Evolutionary conservation across 805 yeast species (phyloP).

Genomic region (Lipomyces starkeyi): DNA sequence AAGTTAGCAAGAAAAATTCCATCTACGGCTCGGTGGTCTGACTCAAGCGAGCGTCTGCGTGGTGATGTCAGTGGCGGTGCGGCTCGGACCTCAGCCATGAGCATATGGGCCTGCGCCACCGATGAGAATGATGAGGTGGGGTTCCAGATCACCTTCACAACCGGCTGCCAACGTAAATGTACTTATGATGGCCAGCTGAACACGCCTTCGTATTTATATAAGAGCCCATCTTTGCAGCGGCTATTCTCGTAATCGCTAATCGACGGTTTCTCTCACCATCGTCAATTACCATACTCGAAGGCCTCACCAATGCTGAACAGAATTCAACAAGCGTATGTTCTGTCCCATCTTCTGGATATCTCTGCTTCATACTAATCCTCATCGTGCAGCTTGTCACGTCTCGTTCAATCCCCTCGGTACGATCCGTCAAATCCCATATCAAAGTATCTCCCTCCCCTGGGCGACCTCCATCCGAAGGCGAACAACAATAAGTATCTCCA

Average conservation of each 20-base stretch:
- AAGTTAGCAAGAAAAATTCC: no score
- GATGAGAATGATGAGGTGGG: neutral
- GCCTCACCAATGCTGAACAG: neutral
- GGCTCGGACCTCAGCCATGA: neutral
- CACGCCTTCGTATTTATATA: neutral
- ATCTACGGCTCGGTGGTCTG: no score
- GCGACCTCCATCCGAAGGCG: neutral
- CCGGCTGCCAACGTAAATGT: neutral
- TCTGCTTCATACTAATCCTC: neutral
- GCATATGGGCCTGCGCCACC: neutral
- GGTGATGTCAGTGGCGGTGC: slow-evolving; percentile 2
- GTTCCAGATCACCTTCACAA: neutral
- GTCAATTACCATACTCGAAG: neutral
- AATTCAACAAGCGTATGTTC: neutral
- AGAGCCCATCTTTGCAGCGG: no score
- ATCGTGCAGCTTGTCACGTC: neutral
- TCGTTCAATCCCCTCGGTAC: neutral
- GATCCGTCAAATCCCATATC: slow-evolving; percentile 1
- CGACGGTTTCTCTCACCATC: neutral
- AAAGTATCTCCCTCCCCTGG: slow-evolving; percentile 18
- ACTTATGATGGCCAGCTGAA: neutral
- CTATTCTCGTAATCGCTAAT: neutral
- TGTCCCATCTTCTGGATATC: neutral
- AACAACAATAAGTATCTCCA: slow-evolving; percentile 21
- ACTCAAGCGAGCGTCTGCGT: neutral